Conservation (phyloP, 108 stramenopile species). For the Hondaea fermentalgiana region DNA sequence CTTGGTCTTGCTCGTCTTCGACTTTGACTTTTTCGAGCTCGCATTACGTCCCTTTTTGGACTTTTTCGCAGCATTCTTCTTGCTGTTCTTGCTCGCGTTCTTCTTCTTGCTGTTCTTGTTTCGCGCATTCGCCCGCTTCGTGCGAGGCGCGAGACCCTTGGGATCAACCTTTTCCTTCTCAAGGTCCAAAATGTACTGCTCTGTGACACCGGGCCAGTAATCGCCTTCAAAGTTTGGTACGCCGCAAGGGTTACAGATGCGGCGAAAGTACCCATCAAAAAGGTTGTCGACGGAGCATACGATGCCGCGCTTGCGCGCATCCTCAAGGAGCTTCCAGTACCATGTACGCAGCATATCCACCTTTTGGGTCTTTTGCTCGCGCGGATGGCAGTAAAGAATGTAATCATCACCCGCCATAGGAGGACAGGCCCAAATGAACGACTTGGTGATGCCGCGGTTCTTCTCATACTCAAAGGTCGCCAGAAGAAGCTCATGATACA, state of each 20-base stretch:
- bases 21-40: not conserved
- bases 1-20: not conserved
- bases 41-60: constrained; percentile 23
- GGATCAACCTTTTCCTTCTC: constrained; percentile 62
- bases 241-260: constrained; percentile 37
- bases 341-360: constrained; percentile 62
- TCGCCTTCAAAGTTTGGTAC: constrained; percentile 98
- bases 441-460: constrained; percentile 79
- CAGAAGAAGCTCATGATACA: constrained; percentile 74
- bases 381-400: constrained; percentile 42
- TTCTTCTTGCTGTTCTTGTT: constrained; percentile 35
- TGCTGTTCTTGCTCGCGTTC: constrained; percentile 7
- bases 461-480: constrained; percentile 87
- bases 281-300: constrained; percentile 79
- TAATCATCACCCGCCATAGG: constrained; percentile 68
- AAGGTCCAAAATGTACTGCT: constrained; percentile 90
- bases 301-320: constrained; percentile 72
- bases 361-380: constrained; percentile 59
- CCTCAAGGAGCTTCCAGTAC: constrained; percentile 92
- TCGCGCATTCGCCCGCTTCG: not conserved
- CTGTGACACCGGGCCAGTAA: constrained; percentile 93
- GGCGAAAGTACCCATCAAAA: constrained; percentile 79
- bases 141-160: not conserved
- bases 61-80: constrained; percentile 55
- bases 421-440: constrained; percentile 97